Base-by-base conservation (phyloP, 2,329 filamentous ascomycete genomes). In the Trichocomaceae sp. region DNA sequence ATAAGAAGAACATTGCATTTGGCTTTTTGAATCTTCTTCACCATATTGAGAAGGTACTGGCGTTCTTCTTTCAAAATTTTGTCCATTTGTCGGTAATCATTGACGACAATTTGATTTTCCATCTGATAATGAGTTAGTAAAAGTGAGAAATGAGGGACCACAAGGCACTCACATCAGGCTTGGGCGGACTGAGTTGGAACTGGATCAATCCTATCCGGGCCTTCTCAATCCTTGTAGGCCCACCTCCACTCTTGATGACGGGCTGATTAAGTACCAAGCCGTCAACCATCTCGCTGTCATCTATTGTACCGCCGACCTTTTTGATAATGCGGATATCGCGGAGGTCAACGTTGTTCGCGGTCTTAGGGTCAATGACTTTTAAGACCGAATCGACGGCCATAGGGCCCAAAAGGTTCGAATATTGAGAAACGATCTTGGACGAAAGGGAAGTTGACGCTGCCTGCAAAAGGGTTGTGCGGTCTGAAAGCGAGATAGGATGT, bases 21-120 rank as follows among this genome's bases (percentile, higher is more conserved):
- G 63, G 93, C 91, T 82, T 97, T 99, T 79, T 97, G 96, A 75
- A 99, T 99, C 82, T 97, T 99, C 83, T 99, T 97, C 70, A 95
- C 91, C 84, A 99, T 88, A 79, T 97, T 97, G 57, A 99, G 83
- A 61, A 99, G 83, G 75, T 99, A 99, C 64, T 93, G 88, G 63
- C 93, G 89, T 79, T 99, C 93, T 77, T 99, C 93, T 78, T 99
- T 99, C 64, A 99, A 83, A 62, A 99, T 99, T 82, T 97, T 99
- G 80, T 99, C 93, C 93, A 99, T 99, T 73, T 99, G 93, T 69
- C 93, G 84, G 81, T 99, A 99, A 78, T 99, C 93, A 75, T 99
- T 99, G 68, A 99, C 93, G 31, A 95, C 86, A 61, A 99, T 97
- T 69, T 95, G 93, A 77, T 99, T 99, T 79, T 99, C 93, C 93